phyloP scores from a whole-genome alignment of 1,284 basidiomycete genomes.

The Austropuccinia psidii region DNA sequence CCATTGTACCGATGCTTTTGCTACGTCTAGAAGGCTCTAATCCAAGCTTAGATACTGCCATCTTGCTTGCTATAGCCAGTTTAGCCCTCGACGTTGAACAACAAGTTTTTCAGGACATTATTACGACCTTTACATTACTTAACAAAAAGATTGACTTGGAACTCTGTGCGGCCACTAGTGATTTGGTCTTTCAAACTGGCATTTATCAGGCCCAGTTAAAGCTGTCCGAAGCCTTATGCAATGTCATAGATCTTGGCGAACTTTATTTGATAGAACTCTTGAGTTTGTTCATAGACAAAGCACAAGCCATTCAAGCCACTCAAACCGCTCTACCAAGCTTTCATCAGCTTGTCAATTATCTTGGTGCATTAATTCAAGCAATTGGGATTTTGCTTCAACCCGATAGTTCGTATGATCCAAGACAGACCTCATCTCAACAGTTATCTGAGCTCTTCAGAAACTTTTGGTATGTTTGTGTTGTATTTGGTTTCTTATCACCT shows the following conservation, averaged over 20 bases:
- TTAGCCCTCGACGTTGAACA: conserved; percentile 72
- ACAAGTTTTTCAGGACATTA: conserved; percentile 72
- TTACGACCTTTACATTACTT: conserved; percentile 74
- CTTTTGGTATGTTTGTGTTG: conserved; percentile 84
- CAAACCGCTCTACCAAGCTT: conserved; percentile 52
- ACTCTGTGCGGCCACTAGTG: conserved; percentile 52
- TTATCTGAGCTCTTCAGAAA: conserved; percentile 80
- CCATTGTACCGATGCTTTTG: conserved; percentile 73
- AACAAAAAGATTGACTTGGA: conserved; percentile 58
- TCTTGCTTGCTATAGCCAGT: conserved; percentile 83
- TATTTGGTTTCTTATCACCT: conserved; percentile 64
- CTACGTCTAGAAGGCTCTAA: conserved; percentile 78
- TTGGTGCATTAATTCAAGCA: conserved; percentile 60
- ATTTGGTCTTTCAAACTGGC: conserved; percentile 63
- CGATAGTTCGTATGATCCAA: conserved; percentile 60
- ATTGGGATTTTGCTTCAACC: conserved; percentile 83
- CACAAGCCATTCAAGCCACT: conserved; percentile 76
- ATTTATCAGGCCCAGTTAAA: conserved; percentile 73
- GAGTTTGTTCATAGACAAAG: conserved; percentile 80
- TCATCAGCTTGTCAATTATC: conserved; percentile 38
- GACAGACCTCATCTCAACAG: conserved; percentile 53
- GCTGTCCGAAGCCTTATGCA: conserved; percentile 66
- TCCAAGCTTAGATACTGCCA: conserved; percentile 76
- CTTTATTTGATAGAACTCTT: conserved; percentile 77
- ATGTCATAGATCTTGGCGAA: conserved; percentile 65